A percentile compares a stretch with the other conserved stretches of the same genome.
Evolutionary conservation across 176 grass and related monocot genomes (phyloP).

Genomic region (Avena eriantha): DNA sequence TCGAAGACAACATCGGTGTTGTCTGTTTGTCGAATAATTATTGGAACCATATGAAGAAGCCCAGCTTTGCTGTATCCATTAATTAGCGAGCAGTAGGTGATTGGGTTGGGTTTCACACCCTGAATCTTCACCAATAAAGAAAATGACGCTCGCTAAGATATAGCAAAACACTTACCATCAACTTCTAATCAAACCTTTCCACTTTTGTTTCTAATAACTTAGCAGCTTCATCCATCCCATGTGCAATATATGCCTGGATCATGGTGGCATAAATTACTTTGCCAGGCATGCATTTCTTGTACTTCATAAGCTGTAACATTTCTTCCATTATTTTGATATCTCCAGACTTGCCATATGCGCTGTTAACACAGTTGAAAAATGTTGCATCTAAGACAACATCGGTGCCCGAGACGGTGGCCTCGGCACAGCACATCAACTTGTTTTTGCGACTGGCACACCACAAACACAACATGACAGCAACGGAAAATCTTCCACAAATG

Average conservation of each 20-base stretch:
- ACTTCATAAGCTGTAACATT: conserved; percentile 77
- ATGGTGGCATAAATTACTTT: conserved; percentile 69
- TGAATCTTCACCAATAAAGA: too few relatives aligned
- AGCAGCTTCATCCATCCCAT: conserved; percentile 69
- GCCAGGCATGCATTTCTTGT: conserved; percentile 73
- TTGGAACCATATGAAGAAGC: conserved; percentile 54
- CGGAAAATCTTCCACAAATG: too few relatives aligned
- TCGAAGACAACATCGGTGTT: conserved; percentile 81
- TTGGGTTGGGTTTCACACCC: too few relatives aligned
- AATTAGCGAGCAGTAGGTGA: too few relatives aligned
- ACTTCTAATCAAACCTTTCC: conserved; percentile 35
- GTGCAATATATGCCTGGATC: conserved; percentile 68
- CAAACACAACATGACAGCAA: too few relatives aligned
- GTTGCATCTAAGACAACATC: too few relatives aligned
- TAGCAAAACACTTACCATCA: conserved; percentile 45
- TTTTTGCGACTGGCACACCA: too few relatives aligned
- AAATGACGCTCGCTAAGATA: too few relatives aligned
- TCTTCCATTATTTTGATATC: conserved; percentile 90
- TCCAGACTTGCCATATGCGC: conserved; percentile 68
- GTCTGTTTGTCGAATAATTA: conserved; percentile 78
- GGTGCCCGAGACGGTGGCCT: too few relatives aligned
- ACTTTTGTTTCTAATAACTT: conserved; percentile 55
- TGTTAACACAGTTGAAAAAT: conserved; percentile 71
- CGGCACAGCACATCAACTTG: too few relatives aligned
- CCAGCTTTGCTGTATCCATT: conserved; percentile 51